Percentiles rank a stretch among this genome's conserved stretches.
These are phyloP conservation scores for Fusarium torreyae DNA, from an alignment of 2,329 filamentous ascomycete species.

Conservation along the genomic window DNA sequence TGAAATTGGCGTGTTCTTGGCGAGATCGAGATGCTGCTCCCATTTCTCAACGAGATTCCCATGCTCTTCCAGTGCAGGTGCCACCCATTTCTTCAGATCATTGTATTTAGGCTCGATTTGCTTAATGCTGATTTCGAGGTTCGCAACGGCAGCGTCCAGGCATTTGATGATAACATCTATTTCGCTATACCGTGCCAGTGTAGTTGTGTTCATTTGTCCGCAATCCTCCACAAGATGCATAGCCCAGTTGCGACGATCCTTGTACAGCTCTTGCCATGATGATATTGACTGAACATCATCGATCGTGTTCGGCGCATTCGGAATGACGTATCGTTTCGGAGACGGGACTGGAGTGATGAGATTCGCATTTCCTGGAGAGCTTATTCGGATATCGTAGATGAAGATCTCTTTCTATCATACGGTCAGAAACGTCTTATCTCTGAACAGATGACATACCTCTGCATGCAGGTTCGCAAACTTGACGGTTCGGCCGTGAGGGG, in stretches of 20 bases:
- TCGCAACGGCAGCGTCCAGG: conserved; percentile 87
- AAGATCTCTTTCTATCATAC: conserved; percentile 82
- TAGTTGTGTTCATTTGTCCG: conserved; percentile 72
- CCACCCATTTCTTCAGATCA: conserved; percentile 80
- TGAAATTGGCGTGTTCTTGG: conserved; percentile 76
- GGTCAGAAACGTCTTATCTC: conserved; percentile 32
- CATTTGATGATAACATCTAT: conserved; percentile 84
- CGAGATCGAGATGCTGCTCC: conserved; percentile 77
- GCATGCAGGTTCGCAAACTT: conserved; percentile 84
- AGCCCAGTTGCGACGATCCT: conserved; percentile 85
- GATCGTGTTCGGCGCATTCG: conserved; percentile 85
- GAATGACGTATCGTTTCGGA: conserved; percentile 70
- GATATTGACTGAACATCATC: conserved; percentile 83
- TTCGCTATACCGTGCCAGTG: conserved; percentile 78
- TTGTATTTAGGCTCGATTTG: conserved; percentile 79
- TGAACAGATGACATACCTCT: conserved; percentile 69
- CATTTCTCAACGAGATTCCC: conserved; percentile 74
- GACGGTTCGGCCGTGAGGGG: conserved; percentile 85
- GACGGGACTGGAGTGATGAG: conserved; percentile 65
- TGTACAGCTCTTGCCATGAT: conserved; percentile 92
- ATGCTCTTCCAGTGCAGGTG: conserved; percentile 77
- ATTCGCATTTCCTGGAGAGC: conserved; percentile 64
- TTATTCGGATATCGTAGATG: conserved; percentile 88
- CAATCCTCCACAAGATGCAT: conserved; percentile 79
- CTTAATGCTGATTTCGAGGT: conserved; percentile 82